Conservation (phyloP, 2,329 filamentous ascomycete species). For the Aureobasidium sp. region DNA sequence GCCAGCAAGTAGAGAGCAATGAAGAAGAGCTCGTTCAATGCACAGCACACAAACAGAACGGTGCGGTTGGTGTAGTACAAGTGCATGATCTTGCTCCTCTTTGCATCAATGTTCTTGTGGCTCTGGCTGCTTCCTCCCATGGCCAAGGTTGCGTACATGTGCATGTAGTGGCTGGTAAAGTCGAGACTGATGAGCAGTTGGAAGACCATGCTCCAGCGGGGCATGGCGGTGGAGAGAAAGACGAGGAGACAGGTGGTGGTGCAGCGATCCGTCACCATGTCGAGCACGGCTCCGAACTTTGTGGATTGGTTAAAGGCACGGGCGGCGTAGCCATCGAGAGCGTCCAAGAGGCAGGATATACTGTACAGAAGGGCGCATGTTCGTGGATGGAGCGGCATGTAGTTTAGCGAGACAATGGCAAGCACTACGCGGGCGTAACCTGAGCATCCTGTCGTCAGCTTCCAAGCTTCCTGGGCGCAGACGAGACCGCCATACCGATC, state of each 20-base stretch:
- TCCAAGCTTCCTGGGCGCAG: background rate
- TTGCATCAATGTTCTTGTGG: slow-evolving; percentile 91
- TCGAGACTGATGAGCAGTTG: slow-evolving; percentile 89
- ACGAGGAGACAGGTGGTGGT: slow-evolving; percentile 92
- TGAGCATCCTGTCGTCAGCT: slow-evolving; percentile 22
- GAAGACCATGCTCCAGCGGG: slow-evolving; percentile 88
- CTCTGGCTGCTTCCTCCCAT: slow-evolving; percentile 74
- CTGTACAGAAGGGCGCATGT: slow-evolving; percentile 89
- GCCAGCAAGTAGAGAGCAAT: slow-evolving; percentile 96
- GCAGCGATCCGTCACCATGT: slow-evolving; percentile 98
- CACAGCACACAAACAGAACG: slow-evolving; percentile 85
- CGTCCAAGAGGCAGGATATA: slow-evolving; percentile 89
- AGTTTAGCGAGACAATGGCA: slow-evolving; percentile 88
- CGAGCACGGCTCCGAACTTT: slow-evolving; percentile 89
- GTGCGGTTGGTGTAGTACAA: slow-evolving; percentile 97
- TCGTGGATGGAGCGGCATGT: slow-evolving; percentile 97
- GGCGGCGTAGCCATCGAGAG: slow-evolving; percentile 89
- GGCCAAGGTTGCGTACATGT: slow-evolving; percentile 93
- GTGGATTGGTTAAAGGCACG: slow-evolving; percentile 83
- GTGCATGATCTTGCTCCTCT: slow-evolving; percentile 81
- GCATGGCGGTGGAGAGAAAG: slow-evolving; percentile 90
- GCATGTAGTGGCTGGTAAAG: slow-evolving; percentile 94
- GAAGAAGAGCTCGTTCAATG: slow-evolving; percentile 93
- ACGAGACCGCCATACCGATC: slow-evolving; percentile 45
- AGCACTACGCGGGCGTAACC: slow-evolving; percentile 47